Evolutionary conservation across 768 basidiomycete genomes (phyloP), one percentile per base, ranked within the genome.

Genomic region (Hortiboletus flavorubellus): DNA sequence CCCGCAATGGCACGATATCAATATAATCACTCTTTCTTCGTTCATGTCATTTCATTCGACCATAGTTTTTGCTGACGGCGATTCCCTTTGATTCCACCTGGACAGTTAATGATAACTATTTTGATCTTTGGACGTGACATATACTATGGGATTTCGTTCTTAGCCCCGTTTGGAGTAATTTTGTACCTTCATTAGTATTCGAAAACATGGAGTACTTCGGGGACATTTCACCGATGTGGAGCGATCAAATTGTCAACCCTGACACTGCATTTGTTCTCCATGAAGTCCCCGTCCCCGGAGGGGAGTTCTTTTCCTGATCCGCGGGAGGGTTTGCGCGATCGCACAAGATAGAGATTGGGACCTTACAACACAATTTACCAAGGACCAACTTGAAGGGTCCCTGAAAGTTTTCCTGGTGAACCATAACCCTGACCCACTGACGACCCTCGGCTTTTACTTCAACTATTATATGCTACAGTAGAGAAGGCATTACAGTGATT

Each of bases 1-100:
- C 64, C 58, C 50, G 48, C 67, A 70, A 61, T 48, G 57, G 39
- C 58, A 65, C 46, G 51, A 69, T 60, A 63, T 64, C 58, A 63
- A 30, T 59, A 55, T 65, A 65, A 63, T 59, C 54, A 59, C 51
- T 6, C 45, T 56, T 66, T 49, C 42, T 21, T 63, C 60, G 58
- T 70, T 59, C 55, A 61, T 71, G 26, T 56, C 60, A 58, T 48
- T 52, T 63, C 29, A 37, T 65, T 64, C 40, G 38, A 59, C 53
- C 53, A 44, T 54, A 56, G 53, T 29, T 33, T 39, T 47, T 40
- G 21, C 15, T 33, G 46, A 40, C 40, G 55, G 61, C 52, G 34
- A 46, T 54, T 53, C 34, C 42, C 29, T 53, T 58, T 26, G n/a
- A 34, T 52, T 41, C 40, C 26, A 11, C 26, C 46, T 15, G 57